phyloP scores from a whole-genome alignment of 2,329 filamentous ascomycete species.

The Penicillium sp. region DNA sequence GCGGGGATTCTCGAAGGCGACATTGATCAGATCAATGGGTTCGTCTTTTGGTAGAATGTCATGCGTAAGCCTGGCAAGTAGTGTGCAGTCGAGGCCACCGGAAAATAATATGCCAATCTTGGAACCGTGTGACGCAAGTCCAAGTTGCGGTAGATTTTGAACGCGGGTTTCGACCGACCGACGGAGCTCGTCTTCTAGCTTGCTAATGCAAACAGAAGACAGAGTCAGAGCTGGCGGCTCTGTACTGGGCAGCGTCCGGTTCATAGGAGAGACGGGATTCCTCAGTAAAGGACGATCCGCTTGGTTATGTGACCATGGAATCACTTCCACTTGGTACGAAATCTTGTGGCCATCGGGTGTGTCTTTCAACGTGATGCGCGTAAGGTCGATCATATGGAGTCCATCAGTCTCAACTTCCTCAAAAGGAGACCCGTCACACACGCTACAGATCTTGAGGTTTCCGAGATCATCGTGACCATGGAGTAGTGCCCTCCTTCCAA shows the following conservation, averaged over 20 bases:
- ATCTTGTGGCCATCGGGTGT: not conserved
- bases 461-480: conserved; percentile 46
- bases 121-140: conserved; percentile 29
- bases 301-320: conserved; percentile 16
- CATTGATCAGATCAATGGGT: conserved; percentile 83
- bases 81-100: conserved; percentile 86
- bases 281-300: conserved; percentile 18
- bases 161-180: conserved; percentile 64
- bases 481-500: conserved; percentile 81
- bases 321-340: conserved; percentile 4
- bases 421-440: conserved; percentile 63
- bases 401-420: conserved; percentile 80
- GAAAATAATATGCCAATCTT: conserved; percentile 81
- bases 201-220: conserved; percentile 50
- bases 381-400: conserved; percentile 65
- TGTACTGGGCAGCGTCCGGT: conserved; percentile 31
- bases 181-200: conserved; percentile 53
- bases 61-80: conserved; percentile 76
- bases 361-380: conserved; percentile 13
- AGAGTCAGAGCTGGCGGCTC: conserved; percentile 27
- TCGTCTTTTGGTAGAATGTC: conserved; percentile 67
- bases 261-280: conserved; percentile 44
- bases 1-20: conserved; percentile 92
- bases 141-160: conserved; percentile 60
- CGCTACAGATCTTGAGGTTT: conserved; percentile 64